Evolutionary conservation across 2,329 filamentous ascomycete genomes (phyloP).

Genomic region (Paecilomyces fulvus): DNA sequence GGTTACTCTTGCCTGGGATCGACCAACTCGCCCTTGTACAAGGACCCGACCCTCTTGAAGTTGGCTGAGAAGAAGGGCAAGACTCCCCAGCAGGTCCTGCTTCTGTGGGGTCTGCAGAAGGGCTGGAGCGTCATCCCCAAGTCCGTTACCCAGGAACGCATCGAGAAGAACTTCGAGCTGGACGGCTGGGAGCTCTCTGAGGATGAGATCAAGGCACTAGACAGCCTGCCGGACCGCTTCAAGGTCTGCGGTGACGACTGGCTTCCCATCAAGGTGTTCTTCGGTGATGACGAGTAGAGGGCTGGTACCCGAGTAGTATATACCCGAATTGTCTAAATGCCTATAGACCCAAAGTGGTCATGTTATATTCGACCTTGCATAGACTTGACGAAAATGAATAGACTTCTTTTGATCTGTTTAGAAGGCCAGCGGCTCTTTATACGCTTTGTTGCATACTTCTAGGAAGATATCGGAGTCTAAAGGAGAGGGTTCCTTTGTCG

Average conservation of each 20-base stretch:
- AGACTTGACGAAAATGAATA: neutral
- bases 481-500: neutral
- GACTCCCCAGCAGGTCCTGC: slow-evolving; percentile 45
- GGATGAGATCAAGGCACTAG: slow-evolving; percentile 63
- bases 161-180: slow-evolving; percentile 67
- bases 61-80: slow-evolving; percentile 50
- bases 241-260: slow-evolving; percentile 72
- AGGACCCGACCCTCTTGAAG: slow-evolving; percentile 43
- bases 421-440: neutral
- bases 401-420: neutral
- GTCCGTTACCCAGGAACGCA: slow-evolving; percentile 63
- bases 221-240: slow-evolving; percentile 63
- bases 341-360: slow-evolving; percentile 14
- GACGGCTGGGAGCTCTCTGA: slow-evolving; percentile 65
- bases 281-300: slow-evolving; percentile 67
- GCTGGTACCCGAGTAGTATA: slow-evolving; percentile 10
- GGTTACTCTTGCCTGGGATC: slow-evolving; percentile 51
- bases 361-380: neutral
- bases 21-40: slow-evolving; percentile 46
- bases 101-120: slow-evolving; percentile 70
- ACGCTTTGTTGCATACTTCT: neutral
- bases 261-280: slow-evolving; percentile 69
- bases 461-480: neutral
- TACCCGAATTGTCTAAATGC: slow-evolving; percentile 1
- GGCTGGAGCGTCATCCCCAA: slow-evolving; percentile 82